Evolutionary conservation across 345 rosid species (phyloP), one percentile per base, ranked within the genome.

Genomic region (Nasturtium officinale): DNA sequence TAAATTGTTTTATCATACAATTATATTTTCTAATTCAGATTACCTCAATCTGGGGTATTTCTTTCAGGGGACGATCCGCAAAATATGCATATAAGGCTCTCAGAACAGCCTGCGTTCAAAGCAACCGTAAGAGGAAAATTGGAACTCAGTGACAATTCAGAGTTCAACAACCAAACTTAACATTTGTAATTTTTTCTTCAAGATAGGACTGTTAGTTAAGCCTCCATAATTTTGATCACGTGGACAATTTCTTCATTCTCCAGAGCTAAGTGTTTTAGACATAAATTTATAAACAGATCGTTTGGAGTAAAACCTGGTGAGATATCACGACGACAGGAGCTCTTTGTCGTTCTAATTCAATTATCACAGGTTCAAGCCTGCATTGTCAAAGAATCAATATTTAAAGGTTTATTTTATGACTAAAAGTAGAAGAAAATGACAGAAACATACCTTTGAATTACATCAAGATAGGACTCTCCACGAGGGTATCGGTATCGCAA

Each of bases 1-100:
- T 54, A 45, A 32, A 58, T 26, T 54, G 18, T 57, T 51, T 32
- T 51, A 66, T 35, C 40, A 23, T 10, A 40, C 21, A 16, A 7
- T 47, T 25, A 15, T 58, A 2, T 18, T 38, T 46, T 32, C 57
- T 64, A 33, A 16, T 20, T 62, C 28, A 46, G 48, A 47, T 68
- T 85, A 96, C 99, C 97, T 96, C 98, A 35, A 92, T 90, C 69
- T 92, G 92, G 9, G 98, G 99, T 80, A 96, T 96, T 84, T 96
- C 99, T 55, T 90, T 80, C 35, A 96, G 88, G 43, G 99, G 99
- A 63, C 97, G 89, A 76, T 96, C 99, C 74, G 99, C 97, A 79
- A 96, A 96, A 77, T 96, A 96, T 48, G 98, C 87, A 81, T 96
- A 96, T n/a, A 96, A 78, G n/a, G 99, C 99, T 87, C 99, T 85